Conservation (phyloP, 768 basidiomycete genomes). For the Hypholoma sublateritium region DNA sequence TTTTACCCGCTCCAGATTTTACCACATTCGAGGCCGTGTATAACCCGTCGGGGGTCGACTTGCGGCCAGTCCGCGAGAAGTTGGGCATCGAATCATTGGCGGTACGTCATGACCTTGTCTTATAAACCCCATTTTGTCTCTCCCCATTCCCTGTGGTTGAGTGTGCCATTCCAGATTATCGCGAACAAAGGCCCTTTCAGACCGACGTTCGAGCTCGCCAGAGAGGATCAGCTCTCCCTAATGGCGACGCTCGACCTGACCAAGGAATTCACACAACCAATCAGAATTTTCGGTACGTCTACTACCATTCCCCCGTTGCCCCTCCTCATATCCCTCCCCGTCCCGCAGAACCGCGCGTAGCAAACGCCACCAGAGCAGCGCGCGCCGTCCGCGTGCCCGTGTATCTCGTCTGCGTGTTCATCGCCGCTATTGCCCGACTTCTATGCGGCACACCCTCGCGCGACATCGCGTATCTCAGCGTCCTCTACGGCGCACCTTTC, state of each 20-base stretch:
- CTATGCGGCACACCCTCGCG: constrained; percentile 12
- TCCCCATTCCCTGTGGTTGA: too few relatives aligned
- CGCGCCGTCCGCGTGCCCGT: constrained; percentile 11
- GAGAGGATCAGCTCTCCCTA: constrained; percentile 17
- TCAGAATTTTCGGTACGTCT: constrained; percentile 19
- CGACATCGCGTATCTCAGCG: constrained; percentile 7
- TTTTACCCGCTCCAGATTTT: background rate
- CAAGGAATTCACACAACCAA: constrained; percentile 16
- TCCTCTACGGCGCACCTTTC: constrained; percentile 5
- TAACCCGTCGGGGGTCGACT: background rate
- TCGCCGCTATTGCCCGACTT: constrained; percentile 7
- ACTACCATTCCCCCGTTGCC: background rate
- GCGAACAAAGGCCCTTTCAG: constrained; percentile 13
- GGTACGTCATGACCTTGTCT: background rate
- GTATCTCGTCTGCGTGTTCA: constrained; percentile 6
- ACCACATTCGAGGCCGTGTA: background rate
- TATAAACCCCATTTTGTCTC: background rate
- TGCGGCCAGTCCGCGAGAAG: background rate
- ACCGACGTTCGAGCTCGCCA: constrained; percentile 12
- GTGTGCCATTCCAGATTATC: constrained; percentile 12
- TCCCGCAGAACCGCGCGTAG: constrained; percentile 16
- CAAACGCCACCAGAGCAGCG: constrained; percentile 8
- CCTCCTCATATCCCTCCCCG: background rate
- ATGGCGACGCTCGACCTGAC: constrained; percentile 21
- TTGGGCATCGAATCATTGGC: background rate